Percentiles rank a stretch among this genome's conserved stretches.
These are phyloP conservation scores for Anisodus acutangulus DNA, from an alignment of 257 asterid species.

Conservation along the genomic window DNA sequence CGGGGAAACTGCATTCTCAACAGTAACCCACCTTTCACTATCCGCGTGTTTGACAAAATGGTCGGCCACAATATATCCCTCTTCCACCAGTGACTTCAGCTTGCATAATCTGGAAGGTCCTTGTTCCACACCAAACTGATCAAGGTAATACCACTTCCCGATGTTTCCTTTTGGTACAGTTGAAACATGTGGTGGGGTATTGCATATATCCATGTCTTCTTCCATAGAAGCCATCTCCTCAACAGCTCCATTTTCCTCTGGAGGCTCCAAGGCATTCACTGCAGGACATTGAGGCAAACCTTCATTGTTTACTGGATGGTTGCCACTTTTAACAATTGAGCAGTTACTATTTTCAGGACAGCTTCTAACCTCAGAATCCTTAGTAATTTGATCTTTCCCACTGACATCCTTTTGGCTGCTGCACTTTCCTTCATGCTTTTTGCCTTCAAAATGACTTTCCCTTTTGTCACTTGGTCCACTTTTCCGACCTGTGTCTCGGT, in stretches of 20 bases:
- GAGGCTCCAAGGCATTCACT: conserved; percentile 46
- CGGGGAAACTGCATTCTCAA: conserved; percentile 94
- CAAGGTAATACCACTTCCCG: conserved; percentile 93
- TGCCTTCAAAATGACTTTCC: conserved; percentile 51
- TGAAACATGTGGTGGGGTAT: conserved; percentile 95
- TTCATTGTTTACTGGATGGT: conserved; percentile 39
- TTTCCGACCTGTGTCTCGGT: conserved; percentile 55
- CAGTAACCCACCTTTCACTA: conserved; percentile 94
- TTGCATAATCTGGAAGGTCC: conserved; percentile 88
- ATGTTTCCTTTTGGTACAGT: conserved; percentile 54
- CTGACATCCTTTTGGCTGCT: conserved; percentile 51
- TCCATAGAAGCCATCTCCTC: conserved; percentile 93
- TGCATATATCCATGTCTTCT: conserved; percentile 98
- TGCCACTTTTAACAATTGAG: conserved; percentile 48
- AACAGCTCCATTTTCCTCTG: conserved; percentile 59
- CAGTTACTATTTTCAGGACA: conserved; percentile 44
- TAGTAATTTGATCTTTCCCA: conserved; percentile 53
- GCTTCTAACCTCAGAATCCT: conserved; percentile 61
- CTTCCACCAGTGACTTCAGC: conserved; percentile 74
- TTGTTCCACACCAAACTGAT: conserved; percentile 73
- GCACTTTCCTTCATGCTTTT: conserved; percentile 67
- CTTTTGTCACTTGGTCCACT: conserved; percentile 62
- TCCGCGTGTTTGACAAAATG: conserved; percentile 85
- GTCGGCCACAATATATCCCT: conserved; percentile 87
- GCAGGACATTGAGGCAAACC: conserved; percentile 49